Conservation (phyloP, 345 rosid species). For the Eucalyptus erythrocorys region DNA sequence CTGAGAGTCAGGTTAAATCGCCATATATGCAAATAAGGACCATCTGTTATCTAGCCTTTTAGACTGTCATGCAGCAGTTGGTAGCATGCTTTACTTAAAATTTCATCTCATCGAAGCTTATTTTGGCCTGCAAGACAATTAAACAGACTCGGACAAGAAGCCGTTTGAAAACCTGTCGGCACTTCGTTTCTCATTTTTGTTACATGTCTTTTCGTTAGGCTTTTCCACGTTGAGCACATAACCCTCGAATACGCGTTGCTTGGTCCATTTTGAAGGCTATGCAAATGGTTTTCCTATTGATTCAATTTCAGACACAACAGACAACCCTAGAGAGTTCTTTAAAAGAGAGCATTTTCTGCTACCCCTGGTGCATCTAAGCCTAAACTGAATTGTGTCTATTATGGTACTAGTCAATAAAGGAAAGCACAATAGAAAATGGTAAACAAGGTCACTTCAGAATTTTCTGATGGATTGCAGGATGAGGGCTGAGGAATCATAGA, state of each 20-base stretch:
- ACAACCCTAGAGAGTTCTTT: not conserved
- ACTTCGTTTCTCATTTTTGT: conserved; percentile 39
- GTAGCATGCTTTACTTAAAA: not conserved
- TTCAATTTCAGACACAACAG: not conserved
- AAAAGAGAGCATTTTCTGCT: not conserved
- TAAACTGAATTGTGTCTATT: not conserved
- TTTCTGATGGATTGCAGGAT: not conserved
- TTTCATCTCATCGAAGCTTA: no score
- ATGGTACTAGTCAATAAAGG: not conserved
- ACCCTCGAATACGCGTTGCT: not conserved
- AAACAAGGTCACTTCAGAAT: not conserved
- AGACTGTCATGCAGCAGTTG: not conserved
- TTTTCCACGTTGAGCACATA: not conserved
- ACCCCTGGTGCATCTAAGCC: not conserved
- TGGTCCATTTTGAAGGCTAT: not conserved
- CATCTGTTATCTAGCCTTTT: not conserved
- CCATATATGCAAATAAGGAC: not conserved
- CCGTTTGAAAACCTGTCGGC: conserved; percentile 29
- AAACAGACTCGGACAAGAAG: conserved; percentile 32
- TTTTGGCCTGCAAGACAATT: conserved; percentile 23
- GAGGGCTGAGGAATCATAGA: not conserved
- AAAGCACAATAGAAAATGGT: not conserved
- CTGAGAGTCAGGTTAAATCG: not conserved
- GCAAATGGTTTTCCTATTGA: not conserved
- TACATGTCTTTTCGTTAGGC: not conserved